phyloP scores from a whole-genome alignment of 345 rosid genomes.

The Eucalyptus tenuipes region DNA sequence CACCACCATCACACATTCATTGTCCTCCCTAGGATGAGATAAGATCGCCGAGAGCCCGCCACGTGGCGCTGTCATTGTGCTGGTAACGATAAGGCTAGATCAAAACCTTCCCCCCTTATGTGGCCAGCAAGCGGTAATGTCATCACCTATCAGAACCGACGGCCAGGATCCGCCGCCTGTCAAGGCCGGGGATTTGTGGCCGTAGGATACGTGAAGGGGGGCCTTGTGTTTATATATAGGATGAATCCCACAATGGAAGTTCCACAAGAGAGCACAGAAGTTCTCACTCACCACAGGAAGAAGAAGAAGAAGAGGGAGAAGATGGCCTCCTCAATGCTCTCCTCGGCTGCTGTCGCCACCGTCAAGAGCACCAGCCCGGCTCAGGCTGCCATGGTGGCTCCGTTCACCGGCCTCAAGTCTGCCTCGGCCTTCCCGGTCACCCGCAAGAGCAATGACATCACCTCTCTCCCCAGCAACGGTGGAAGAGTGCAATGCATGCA shows the following conservation, averaged over 20 bases:
- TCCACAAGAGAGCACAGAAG: not conserved
- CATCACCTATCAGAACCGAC: not conserved
- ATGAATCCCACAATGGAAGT: not conserved
- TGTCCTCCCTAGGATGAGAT: not conserved
- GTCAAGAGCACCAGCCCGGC: not conserved
- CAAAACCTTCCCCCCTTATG: not conserved
- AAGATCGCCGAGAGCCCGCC: not conserved
- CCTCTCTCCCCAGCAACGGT: constrained; percentile 22
- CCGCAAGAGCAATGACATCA: constrained; percentile 10
- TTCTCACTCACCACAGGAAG: not conserved
- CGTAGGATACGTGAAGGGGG: not conserved
- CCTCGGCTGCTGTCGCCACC: constrained; percentile 7
- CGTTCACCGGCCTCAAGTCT: constrained; percentile 26
- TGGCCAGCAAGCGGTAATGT: not conserved
- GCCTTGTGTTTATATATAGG: not conserved
- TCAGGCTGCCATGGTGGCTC: constrained; percentile 20
- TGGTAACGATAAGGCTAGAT: constrained; percentile 1
- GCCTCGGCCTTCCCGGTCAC: constrained; percentile 13
- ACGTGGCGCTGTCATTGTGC: not conserved
- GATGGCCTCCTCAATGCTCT: constrained; percentile 15
- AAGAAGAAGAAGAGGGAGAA: not conserved
- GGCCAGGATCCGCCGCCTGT: not conserved
- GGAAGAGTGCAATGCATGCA: constrained; percentile 21
- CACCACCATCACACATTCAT: not conserved
- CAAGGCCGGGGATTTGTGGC: not conserved